Conservation (phyloP, 176 grass and related monocot genomes). For the Poa annua region DNA sequence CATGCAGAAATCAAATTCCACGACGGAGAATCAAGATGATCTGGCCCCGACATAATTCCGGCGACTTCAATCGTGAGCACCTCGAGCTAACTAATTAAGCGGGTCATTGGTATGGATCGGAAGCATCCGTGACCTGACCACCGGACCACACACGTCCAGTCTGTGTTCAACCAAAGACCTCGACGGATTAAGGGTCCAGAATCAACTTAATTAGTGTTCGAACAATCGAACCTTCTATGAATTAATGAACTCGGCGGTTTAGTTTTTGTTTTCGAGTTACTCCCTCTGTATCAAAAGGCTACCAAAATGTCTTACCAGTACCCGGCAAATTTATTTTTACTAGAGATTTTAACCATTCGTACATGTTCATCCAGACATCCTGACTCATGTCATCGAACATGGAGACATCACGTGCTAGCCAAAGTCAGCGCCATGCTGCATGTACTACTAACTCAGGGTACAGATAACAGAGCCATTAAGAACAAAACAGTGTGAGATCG, state of each 20-base stretch:
- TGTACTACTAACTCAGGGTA: background rate
- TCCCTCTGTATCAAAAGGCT: no score
- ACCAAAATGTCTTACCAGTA: no score
- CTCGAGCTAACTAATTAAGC: background rate
- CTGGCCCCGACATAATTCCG: background rate
- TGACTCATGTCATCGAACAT: constrained; percentile 7
- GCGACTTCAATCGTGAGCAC: background rate
- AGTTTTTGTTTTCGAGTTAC: background rate
- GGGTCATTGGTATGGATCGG: background rate
- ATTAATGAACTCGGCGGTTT: background rate
- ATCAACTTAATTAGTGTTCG: background rate
- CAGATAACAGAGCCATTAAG: constrained; percentile 23
- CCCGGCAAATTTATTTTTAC: background rate
- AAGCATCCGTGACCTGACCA: background rate
- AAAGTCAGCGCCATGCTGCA: constrained; percentile 20
- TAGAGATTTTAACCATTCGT: background rate
- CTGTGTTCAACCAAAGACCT: background rate
- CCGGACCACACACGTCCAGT: no score
- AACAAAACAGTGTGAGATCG: background rate
- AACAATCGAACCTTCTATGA: no score
- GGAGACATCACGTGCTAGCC: background rate
- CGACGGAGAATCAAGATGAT: background rate
- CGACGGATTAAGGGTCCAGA: background rate
- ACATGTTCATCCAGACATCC: background rate
- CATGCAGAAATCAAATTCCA: background rate